These are phyloP conservation scores for Lasiodiplodia gonubiensis DNA, from an alignment of 2,329 filamentous ascomycete genomes.

Conservation along the genomic window DNA sequence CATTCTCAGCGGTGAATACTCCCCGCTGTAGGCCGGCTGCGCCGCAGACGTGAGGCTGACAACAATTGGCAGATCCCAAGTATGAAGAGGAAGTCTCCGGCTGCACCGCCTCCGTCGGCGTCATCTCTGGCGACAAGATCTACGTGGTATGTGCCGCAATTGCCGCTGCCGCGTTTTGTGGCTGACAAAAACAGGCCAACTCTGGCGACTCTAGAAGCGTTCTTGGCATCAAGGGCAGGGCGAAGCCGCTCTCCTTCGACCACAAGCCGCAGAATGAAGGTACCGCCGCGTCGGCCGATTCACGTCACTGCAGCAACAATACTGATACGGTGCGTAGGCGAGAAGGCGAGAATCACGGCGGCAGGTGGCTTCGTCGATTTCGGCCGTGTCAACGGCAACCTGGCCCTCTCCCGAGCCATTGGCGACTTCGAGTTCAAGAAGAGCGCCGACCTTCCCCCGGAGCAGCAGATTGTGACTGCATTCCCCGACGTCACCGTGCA, in stretches of 20 bases:
- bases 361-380: slow-evolving; percentile 98
- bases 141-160: slow-evolving; percentile 75
- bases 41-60: slow-evolving; percentile 37
- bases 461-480: slow-evolving; percentile 97
- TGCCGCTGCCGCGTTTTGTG: neutral
- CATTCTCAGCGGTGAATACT: slow-evolving; percentile 81
- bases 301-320: slow-evolving; percentile 19
- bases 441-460: slow-evolving; percentile 93
- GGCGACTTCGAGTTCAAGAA: slow-evolving; percentile 99
- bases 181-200: slow-evolving; percentile 72
- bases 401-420: slow-evolving; percentile 94
- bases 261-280: slow-evolving; percentile 99
- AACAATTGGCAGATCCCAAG: slow-evolving; percentile 73
- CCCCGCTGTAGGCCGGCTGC: slow-evolving; percentile 8
- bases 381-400: slow-evolving; percentile 96
- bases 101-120: slow-evolving; percentile 90
- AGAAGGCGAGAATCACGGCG: slow-evolving; percentile 94
- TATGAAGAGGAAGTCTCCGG: slow-evolving; percentile 98
- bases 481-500: slow-evolving; percentile 94
- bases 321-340: slow-evolving; percentile 62
- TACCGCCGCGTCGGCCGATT: slow-evolving; percentile 47
- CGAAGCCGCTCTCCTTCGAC: slow-evolving; percentile 97
- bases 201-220: slow-evolving; percentile 96
- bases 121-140: slow-evolving; percentile 90
- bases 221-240: slow-evolving; percentile 92